Base-by-base conservation (phyloP, 2,329 filamentous ascomycete genomes). In the Aspergillus sp. region DNA sequence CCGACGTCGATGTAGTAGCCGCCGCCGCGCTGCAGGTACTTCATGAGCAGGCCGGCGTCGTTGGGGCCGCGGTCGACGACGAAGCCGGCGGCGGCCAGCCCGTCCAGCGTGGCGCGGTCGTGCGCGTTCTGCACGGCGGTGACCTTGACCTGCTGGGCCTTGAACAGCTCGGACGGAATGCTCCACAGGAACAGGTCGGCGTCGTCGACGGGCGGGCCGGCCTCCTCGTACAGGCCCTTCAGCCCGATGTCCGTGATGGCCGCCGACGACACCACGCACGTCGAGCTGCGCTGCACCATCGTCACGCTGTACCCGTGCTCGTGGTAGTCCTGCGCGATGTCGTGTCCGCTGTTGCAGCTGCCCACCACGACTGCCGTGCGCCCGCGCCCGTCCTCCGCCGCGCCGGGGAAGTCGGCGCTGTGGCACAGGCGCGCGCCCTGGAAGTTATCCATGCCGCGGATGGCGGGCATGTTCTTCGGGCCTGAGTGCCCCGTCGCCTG, bases 1-100 rank as follows among this genome's bases (percentile, higher is more conserved):
- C 87, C 87, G 1, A 88, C 84, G 55, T 89, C 84, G 56, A 88
- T 86, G 68, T 88, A 88, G 64, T 88, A 88, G 0, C 86, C 86
- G 0, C 87, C 86, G 1, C 85, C 85, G 2, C 82, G 78, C 58
- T 85, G 82, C 56, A 86, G 77, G 62, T 87, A 88, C 66, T 87
- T 87, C 48, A 81, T 68, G 52, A 83, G 76, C 1, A 88, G 72
- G 0, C 86, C 85, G 0, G 78, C 73, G 1, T 74, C 78, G 49
- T 85, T 78, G 0, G 82, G 79, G 0, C 85, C 85, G 1, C 64
- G 69, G 58, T 88, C 84, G 1, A 84, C 67, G 49, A 78, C 78
- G 75, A 88, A 88, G 0, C 86, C 86, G 0, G 76, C 84, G 34
- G 74, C 78, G 5, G 71, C 69, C 1, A 89, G 74, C 0, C 77